Base-by-base conservation (phyloP, 164 flowering plant genomes). In the Vitis amurensis region DNA sequence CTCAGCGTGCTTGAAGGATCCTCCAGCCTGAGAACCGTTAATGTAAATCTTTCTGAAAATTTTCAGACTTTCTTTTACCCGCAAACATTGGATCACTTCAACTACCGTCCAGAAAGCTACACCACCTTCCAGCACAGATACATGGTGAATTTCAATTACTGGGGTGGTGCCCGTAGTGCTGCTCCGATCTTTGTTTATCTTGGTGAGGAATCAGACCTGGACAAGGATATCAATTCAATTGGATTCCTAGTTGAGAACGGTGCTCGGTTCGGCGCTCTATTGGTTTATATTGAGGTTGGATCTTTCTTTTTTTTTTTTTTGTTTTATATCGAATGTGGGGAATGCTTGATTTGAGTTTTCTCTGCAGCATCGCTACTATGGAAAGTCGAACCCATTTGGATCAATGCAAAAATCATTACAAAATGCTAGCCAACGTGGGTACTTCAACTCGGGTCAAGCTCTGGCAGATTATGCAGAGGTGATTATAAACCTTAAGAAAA, bases 361-460 rank as follows among this genome's bases (percentile, higher is more conserved):
- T 31, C 7, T 31, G 44, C 44, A 31, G 44, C 44, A 31, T 31
- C 44, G 44, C 6, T 31, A 4, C 44, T 31, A 31, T 31, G 44
- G 44, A 31, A 4, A 31, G 44, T 31, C 44, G 44, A 31, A 31
- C 44, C 44, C 44, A 31, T 31, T 31, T 31, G 44, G 44, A 31
- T 31, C 44, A 6, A 31, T 31, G 44, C 2, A 31, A 31, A 6
- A 31, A 31, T 31, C 44, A 0, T 31, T 31, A 11, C 61, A 59
- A 3, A 10, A 59, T 37, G 64, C 64, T 11, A 61, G 3, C 16
- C 48, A 3, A 9, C 51, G 51, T 14, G 68, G 68, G 8, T 29
- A 65, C 27, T 52, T 65, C 58, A 65, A 51, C 48, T 65, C 58
- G 1, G 68, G 58, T 30, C 68, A 65, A 65, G 58, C 68, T 52